A percentile compares a stretch with the other conserved stretches of the same genome.
Conservation (phyloP, 345 rosid genomes). For the Salix koriyanagi region DNA sequence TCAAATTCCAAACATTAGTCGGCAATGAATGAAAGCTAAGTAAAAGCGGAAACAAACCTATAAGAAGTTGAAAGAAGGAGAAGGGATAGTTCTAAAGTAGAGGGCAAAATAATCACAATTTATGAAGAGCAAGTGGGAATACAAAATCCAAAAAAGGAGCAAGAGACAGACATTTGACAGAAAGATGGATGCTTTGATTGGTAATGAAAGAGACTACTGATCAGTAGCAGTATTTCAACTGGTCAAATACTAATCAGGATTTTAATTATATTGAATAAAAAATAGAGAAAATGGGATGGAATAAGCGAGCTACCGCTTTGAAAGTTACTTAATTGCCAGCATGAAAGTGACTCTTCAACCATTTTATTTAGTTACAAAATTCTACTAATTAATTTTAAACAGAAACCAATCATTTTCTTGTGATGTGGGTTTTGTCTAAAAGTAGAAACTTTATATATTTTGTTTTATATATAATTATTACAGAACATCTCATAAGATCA, state of each 20-base stretch:
- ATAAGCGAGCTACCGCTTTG: slow-evolving; percentile 31
- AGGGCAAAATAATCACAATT: slow-evolving; percentile 6
- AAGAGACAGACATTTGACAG: background rate
- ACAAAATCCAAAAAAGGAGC: background rate
- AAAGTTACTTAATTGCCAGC: slow-evolving; percentile 5
- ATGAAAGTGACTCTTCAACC: slow-evolving; percentile 53
- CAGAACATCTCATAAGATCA: too few relatives aligned
- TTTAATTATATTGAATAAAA: background rate
- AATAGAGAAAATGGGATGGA: slow-evolving; percentile 12
- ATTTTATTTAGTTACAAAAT: slow-evolving; percentile 5
- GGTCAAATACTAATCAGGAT: background rate
- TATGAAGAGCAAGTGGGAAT: background rate
- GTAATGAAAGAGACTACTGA: slow-evolving; percentile 13
- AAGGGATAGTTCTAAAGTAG: slow-evolving; percentile 14
- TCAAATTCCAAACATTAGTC: background rate
- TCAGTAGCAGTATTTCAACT: background rate
- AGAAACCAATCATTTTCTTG: background rate
- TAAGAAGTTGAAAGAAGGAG: slow-evolving; percentile 19
- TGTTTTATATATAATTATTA: background rate
- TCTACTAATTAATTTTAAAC: background rate
- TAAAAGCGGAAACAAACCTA: slow-evolving; percentile 11
- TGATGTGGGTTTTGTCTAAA: slow-evolving; percentile 14
- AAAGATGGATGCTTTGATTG: slow-evolving; percentile 1
- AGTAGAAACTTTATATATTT: background rate
- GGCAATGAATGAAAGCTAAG: slow-evolving; percentile 9